Percentiles rank a stretch among this genome's conserved stretches.
phyloP scores from a whole-genome alignment of 495 filamentous ascomycete genomes.

The Penicillium tannophilum region DNA sequence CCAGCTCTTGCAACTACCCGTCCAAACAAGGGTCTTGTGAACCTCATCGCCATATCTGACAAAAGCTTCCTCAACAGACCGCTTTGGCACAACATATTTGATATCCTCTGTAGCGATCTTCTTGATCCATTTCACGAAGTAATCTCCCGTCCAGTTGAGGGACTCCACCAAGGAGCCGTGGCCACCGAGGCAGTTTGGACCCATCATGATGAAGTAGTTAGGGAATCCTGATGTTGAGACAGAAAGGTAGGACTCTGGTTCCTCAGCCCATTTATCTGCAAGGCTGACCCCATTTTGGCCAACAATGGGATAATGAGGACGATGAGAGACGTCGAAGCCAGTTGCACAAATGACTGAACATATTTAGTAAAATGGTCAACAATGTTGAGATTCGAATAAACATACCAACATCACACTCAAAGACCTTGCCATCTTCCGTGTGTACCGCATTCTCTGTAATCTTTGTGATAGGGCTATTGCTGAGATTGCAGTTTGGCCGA shows the following conservation, averaged over 20 bases:
- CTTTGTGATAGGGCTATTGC: conserved; percentile 28
- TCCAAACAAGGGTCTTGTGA: conserved; percentile 50
- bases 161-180: conserved; percentile 47
- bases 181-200: conserved; percentile 39
- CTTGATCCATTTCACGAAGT: conserved; percentile 53
- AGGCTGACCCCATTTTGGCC: conserved; percentile 40
- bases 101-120: conserved; percentile 51
- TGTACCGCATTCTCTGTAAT: conserved; percentile 47
- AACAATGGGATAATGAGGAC: conserved; percentile 39
- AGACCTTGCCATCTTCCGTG: conserved; percentile 38
- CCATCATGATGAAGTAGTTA: conserved; percentile 41
- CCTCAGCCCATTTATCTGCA: conserved; percentile 33
- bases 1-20: conserved; percentile 48
- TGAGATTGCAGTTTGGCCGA: conserved; percentile 32
- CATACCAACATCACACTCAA: conserved; percentile 48
- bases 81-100: conserved; percentile 41
- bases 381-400: neutral
- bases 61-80: conserved; percentile 43
- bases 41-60: conserved; percentile 43
- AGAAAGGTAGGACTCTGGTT: conserved; percentile 33
- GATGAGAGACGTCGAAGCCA: conserved; percentile 50
- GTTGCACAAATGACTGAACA: conserved; percentile 42
- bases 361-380: neutral
- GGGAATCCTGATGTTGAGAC: conserved; percentile 29
- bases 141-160: conserved; percentile 52